These are phyloP conservation scores for Leccinum griseonigrum DNA, from an alignment of 1,284 basidiomycete species.

Conservation along the genomic window DNA sequence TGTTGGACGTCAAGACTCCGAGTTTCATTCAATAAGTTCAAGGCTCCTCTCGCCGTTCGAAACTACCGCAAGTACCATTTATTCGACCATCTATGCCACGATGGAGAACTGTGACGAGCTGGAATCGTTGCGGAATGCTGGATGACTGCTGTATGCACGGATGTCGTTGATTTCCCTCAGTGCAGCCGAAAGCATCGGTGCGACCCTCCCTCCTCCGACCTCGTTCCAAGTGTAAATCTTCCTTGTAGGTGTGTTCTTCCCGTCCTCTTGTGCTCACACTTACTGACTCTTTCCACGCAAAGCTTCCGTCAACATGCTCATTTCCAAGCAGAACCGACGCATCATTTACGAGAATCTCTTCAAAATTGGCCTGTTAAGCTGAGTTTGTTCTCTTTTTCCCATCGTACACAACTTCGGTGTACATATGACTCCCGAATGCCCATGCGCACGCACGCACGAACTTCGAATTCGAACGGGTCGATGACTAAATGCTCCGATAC, in stretches of 20 bases:
- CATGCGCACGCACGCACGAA: not conserved
- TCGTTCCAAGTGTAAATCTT: not conserved
- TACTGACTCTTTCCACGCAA: not conserved
- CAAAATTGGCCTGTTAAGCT: slow-evolving; percentile 58
- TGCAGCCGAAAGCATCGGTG: slow-evolving; percentile 15
- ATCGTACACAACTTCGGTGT: not conserved
- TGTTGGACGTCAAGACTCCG: slow-evolving; percentile 28
- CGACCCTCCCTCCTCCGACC: slow-evolving; percentile 5
- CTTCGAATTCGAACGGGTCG: not conserved
- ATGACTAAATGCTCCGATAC: not conserved
- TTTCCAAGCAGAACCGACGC: slow-evolving; percentile 80
- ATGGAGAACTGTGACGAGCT: not conserved
- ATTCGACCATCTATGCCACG: not conserved
- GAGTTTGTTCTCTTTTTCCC: not conserved
- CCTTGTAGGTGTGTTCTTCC: not conserved
- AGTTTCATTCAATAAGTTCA: not conserved
- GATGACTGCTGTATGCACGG: slow-evolving; percentile 18
- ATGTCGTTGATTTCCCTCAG: slow-evolving; percentile 12
- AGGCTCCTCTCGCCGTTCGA: slow-evolving; percentile 12
- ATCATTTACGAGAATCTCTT: slow-evolving; percentile 97
- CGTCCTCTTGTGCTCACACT: not conserved
- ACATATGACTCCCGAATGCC: not conserved
- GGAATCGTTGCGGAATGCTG: slow-evolving; percentile 12
- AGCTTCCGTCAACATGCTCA: slow-evolving; percentile 73
- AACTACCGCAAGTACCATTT: slow-evolving; percentile 20